These are phyloP conservation scores for Magnusiomyces ingens DNA, from an alignment of 1,139 yeast species.

Conservation along the genomic window DNA sequence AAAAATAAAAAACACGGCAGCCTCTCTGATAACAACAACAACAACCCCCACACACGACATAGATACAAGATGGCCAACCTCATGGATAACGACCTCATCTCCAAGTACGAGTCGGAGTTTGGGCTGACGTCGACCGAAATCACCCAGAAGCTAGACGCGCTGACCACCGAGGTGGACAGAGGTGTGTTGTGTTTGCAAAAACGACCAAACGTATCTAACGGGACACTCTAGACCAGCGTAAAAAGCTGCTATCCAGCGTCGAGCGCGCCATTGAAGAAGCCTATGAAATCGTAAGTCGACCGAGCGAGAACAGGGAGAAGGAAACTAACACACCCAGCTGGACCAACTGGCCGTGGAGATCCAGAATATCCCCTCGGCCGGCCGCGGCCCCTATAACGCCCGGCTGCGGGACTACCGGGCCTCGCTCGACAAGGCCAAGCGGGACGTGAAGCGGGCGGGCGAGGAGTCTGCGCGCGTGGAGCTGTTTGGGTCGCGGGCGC, in stretches of 20 bases:
- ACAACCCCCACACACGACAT: too few relatives aligned
- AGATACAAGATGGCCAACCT: background rate
- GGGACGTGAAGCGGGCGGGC: conserved; percentile 35
- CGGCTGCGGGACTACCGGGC: conserved; percentile 61
- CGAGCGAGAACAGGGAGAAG: too few relatives aligned
- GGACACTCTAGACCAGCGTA: conserved; percentile 20
- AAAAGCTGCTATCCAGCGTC: conserved; percentile 39
- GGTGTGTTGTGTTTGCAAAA: conserved; percentile 30
- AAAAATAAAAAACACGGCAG: too few relatives aligned
- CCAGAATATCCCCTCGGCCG: conserved; percentile 67
- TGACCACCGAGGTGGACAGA: background rate
- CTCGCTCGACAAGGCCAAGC: conserved; percentile 54
- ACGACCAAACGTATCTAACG: conserved; percentile 32
- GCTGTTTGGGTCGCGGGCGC: conserved; percentile 52
- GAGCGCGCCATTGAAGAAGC: conserved; percentile 73
- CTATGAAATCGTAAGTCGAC: conserved; percentile 49
- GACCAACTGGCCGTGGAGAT: conserved; percentile 80
- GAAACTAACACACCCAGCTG: too few relatives aligned
- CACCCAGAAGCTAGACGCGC: conserved; percentile 49
- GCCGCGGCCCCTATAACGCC: conserved; percentile 61
- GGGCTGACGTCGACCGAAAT: conserved; percentile 68
- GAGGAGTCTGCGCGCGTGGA: conserved; percentile 59
- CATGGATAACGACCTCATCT: conserved; percentile 6
- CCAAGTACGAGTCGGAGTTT: conserved; percentile 65
- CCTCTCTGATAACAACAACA: too few relatives aligned